Conservation (phyloP, 257 asterid species). For the Solanum bukasovii region DNA sequence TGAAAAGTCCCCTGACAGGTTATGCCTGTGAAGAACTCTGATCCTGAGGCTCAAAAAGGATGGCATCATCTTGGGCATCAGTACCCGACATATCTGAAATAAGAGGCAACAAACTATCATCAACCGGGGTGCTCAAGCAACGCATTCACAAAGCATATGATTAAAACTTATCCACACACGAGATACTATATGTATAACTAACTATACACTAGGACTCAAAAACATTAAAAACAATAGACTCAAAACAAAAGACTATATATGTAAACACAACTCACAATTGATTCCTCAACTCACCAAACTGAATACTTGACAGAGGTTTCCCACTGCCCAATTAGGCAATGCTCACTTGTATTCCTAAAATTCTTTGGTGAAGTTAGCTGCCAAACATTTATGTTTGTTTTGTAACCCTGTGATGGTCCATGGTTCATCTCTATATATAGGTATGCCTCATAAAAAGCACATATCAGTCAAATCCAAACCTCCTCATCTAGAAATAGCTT, state of each 20-base stretch:
- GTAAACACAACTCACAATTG: not conserved
- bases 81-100: not conserved
- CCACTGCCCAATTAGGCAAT: not conserved
- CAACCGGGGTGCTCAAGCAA: not conserved
- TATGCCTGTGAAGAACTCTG: not conserved
- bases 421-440: not conserved
- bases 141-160: not conserved
- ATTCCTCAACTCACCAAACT: not conserved
- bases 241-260: not conserved
- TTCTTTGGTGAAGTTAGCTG: not conserved
- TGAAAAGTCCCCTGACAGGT: not conserved
- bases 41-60: not conserved
- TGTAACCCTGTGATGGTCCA: not conserved
- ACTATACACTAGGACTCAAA: not conserved
- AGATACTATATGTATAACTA: not conserved
- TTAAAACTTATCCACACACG: not conserved
- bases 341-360: not conserved
- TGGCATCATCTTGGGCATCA: not conserved
- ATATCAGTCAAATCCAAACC: not conserved
- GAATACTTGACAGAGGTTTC: not conserved
- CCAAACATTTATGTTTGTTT: not conserved
- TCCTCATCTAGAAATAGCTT: too few species aligned
- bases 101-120: not conserved
- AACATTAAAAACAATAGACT: too few species aligned
- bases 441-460: not conserved